Evolutionary conservation across 176 grass and related monocot genomes (phyloP), one percentile per base, ranked within the genome.

Genomic region (Otatea glauca): DNA sequence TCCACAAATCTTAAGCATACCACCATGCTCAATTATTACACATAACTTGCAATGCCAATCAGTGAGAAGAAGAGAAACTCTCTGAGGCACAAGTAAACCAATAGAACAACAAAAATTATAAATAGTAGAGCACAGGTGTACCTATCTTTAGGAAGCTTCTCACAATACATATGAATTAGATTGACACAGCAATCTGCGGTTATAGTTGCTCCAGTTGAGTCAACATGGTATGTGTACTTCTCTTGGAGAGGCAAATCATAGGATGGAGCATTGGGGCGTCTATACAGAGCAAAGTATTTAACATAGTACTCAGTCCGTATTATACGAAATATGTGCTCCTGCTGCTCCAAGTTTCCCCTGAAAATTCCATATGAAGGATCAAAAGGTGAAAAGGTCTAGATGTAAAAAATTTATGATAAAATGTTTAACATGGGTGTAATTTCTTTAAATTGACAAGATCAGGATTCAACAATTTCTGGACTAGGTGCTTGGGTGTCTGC

Each of bases 111-210:
- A 5, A 78, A 43, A n/a, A 35, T 44, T 83, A 72, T 65, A 65
- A 72, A 79, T 56, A 43, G 37, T 56, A 47, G 23, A 74, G 59
- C 5, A 9, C 14, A 54, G 44, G 66, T 66, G 65, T 93, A 97
- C 95, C 90, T 90, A 85, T 93, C 92, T 86, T 86, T 91, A 65
- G 92, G 91, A 82, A 97, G 92, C 79, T 91, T 97, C 88, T 94
- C 90, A 76, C 95, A 97, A 37, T 97, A 97, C 85, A 37, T 83
- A 53, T 91, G 80, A 50, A 97, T 89, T 70, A 94, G 69, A 68
- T 78, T 88, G 50, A 93, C 86, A 76, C 95, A 90, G 15, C 88
- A 93, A 38, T 87, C 86, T 72, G 88, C 86, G 10, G 95, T 88
- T 83, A 94, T 86, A 76, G 83, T 93, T 75, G 92, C 95, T 68